phyloP scores from a whole-genome alignment of 1,139 yeast genomes.

The Diutina rugosa region DNA sequence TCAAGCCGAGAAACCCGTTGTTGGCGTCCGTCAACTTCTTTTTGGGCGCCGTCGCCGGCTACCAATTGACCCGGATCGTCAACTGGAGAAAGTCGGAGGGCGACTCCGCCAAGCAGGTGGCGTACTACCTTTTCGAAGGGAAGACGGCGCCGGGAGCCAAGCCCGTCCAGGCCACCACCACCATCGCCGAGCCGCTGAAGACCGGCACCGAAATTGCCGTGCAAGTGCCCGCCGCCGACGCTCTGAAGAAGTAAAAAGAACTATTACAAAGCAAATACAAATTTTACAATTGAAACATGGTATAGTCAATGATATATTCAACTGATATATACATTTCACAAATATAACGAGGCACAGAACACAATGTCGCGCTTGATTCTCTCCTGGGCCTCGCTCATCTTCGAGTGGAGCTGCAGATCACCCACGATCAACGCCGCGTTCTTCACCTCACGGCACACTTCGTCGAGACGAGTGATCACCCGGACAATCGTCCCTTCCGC shows the following conservation, averaged over 20 bases:
- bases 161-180: background rate
- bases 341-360: constrained; percentile 87
- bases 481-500: constrained; percentile 98
- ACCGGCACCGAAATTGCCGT: background rate
- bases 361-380: constrained; percentile 92
- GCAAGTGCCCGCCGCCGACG: background rate
- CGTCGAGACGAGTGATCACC: constrained; percentile 88
- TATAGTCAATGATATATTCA: background rate
- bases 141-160: constrained; percentile 9
- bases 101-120: constrained; percentile 39
- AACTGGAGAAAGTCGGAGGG: constrained; percentile 43
- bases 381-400: constrained; percentile 90
- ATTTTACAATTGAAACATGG: too few species aligned
- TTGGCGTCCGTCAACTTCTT: constrained; percentile 92
- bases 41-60: constrained; percentile 81
- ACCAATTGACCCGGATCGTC: constrained; percentile 62
- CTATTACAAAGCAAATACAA: too few species aligned
- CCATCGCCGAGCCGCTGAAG: background rate
- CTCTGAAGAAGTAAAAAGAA: background rate
- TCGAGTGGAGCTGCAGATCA: constrained; percentile 73
- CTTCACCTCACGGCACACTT: constrained; percentile 87
- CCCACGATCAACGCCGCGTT: constrained; percentile 93
- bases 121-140: constrained; percentile 46
- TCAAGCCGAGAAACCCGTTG: constrained; percentile 74
- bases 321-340: constrained; percentile 18